A percentile compares a stretch with the other conserved stretches of the same genome.
These are phyloP conservation scores for Dendrothele bispora DNA, from an alignment of 768 basidiomycete genomes.

Conservation along the genomic window DNA sequence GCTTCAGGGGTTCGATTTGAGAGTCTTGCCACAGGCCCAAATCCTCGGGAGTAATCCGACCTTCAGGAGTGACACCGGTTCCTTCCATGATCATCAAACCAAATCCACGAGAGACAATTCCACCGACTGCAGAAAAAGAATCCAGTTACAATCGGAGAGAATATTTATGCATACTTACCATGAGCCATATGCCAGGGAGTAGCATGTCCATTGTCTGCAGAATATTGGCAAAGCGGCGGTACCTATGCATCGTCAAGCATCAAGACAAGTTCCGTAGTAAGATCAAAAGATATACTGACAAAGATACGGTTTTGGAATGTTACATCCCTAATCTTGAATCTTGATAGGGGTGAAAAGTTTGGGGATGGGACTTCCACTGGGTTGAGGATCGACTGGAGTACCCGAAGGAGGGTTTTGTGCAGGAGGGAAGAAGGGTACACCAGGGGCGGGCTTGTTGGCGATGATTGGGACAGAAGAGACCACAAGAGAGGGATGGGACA, in stretches of 20 bases:
- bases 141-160: slow-evolving; percentile 4
- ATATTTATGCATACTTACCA: slow-evolving; percentile 42
- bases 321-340: slow-evolving; percentile 54
- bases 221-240: slow-evolving; percentile 64
- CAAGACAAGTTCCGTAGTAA: background rate
- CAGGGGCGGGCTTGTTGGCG: too few species aligned
- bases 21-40: slow-evolving; percentile 63
- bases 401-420: slow-evolving; percentile 40
- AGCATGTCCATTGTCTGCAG: slow-evolving; percentile 49
- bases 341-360: slow-evolving; percentile 55
- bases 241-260: slow-evolving; percentile 32
- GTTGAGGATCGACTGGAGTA: slow-evolving; percentile 35
- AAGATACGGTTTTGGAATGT: slow-evolving; percentile 57
- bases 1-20: slow-evolving; percentile 45
- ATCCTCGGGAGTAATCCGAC: slow-evolving; percentile 69
- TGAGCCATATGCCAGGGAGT: slow-evolving; percentile 62
- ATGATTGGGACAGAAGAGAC: too few species aligned
- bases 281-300: slow-evolving; percentile 29
- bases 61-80: slow-evolving; percentile 58
- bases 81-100: slow-evolving; percentile 68
- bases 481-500: too few species aligned
- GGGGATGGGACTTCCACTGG: slow-evolving; percentile 36
- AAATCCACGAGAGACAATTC: slow-evolving; percentile 52
- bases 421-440: slow-evolving; percentile 43
- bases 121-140: slow-evolving; percentile 41